Evolutionary conservation across 306 rosid genomes (phyloP).

Genomic region (Acacia melanoxylon): DNA sequence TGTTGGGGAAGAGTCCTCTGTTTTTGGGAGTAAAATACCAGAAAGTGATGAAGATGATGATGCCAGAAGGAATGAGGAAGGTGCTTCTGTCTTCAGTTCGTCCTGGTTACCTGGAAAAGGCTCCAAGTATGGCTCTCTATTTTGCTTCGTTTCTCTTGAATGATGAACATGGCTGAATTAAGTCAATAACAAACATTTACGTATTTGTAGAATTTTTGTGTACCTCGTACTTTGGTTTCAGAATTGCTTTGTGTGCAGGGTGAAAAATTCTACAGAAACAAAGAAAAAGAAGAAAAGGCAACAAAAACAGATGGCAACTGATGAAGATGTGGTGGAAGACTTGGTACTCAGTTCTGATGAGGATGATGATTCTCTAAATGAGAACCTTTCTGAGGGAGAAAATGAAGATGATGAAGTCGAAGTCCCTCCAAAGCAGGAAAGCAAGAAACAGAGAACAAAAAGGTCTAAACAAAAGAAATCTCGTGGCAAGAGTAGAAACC

Average conservation of each 20-base stretch:
- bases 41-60: conserved; percentile 66
- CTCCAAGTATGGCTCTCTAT: conserved; percentile 49
- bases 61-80: conserved; percentile 47
- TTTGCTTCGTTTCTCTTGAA: conserved; percentile 11
- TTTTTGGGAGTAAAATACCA: conserved; percentile 51
- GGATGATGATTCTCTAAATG: conserved; percentile 43
- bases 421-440: conserved; percentile 38
- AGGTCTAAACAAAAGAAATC: conserved; percentile 43
- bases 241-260: conserved; percentile 43
- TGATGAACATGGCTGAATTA: conserved; percentile 7
- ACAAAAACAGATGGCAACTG: conserved; percentile 46
- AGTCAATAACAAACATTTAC: background rate
- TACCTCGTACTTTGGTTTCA: conserved; percentile 15
- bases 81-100: conserved; percentile 66
- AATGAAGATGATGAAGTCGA: conserved; percentile 25
- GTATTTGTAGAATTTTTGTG: conserved; percentile 7
- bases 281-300: conserved; percentile 49
- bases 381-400: conserved; percentile 37
- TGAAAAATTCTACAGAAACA: conserved; percentile 43
- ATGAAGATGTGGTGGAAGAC: conserved; percentile 88
- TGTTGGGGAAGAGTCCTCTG: conserved; percentile 72
- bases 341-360: conserved; percentile 90
- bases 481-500: conserved; percentile 38
- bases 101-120: conserved; percentile 89
- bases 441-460: conserved; percentile 40